Conservation (phyloP, 1,139 yeast genomes). For the Blastobotrys malaysiensis region DNA sequence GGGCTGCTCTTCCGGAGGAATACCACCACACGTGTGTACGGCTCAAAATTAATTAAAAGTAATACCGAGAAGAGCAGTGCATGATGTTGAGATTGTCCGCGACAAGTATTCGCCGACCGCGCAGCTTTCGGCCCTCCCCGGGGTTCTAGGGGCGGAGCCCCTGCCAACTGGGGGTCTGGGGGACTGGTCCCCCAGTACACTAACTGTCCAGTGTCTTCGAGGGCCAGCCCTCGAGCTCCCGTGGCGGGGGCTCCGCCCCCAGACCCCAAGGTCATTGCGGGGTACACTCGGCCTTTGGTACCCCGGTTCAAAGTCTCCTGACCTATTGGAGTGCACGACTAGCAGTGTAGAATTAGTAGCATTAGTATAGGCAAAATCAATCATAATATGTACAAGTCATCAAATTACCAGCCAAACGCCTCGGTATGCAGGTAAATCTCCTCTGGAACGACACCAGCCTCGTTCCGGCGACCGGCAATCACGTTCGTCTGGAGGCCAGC, state of each 20-base stretch:
- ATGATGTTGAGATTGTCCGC: not conserved
- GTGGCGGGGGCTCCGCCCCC: too few species aligned
- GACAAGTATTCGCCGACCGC: too few species aligned
- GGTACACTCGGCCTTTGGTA: too few species aligned
- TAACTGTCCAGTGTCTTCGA: too few species aligned
- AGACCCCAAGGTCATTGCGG: too few species aligned
- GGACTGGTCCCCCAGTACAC: too few species aligned
- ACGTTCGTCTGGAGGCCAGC: constrained; percentile 38
- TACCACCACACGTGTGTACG: not conserved
- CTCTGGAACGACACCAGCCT: constrained; percentile 25
- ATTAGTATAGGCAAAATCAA: not conserved
- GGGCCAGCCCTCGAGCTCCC: too few species aligned
- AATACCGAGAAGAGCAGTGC: not conserved
- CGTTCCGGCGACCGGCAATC: constrained; percentile 15
- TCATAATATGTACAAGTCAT: not conserved
- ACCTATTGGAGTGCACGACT: too few species aligned
- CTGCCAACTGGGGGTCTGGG: too few species aligned
- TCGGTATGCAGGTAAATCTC: constrained; percentile 58
- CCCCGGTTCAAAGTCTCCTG: too few species aligned
- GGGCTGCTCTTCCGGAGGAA: not conserved
- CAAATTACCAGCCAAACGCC: constrained; percentile 48
- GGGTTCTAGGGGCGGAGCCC: too few species aligned
- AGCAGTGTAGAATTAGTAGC: not conserved
- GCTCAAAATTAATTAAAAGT: not conserved
- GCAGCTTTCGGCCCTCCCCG: too few species aligned